A percentile compares a stretch with the other conserved stretches of the same genome.
These are phyloP conservation scores for Fusarium sp. DNA, from an alignment of 2,329 filamentous ascomycete species.

Conservation along the genomic window DNA sequence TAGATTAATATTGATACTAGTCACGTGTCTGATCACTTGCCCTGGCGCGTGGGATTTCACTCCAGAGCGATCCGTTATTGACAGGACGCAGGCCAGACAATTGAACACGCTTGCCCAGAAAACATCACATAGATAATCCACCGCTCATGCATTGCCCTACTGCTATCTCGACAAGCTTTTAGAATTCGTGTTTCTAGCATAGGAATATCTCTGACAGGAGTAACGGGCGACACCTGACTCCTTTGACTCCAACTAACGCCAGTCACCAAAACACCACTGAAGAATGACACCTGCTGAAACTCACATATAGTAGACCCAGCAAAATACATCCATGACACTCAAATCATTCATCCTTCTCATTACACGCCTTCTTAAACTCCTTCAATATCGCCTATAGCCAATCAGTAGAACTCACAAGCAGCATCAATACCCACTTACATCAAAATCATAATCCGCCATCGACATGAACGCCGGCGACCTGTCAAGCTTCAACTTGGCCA, in stretches of 20 bases:
- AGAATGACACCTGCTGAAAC: not conserved
- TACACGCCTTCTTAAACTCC: conserved; percentile 37
- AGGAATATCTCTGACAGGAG: not conserved
- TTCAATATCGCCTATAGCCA: conserved; percentile 27
- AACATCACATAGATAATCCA: no score
- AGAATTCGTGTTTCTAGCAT: not conserved
- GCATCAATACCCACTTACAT: conserved; percentile 47
- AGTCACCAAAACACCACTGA: not conserved
- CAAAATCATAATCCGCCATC: conserved; percentile 65
- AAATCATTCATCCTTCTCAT: conserved; percentile 21
- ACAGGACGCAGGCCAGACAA: no score
- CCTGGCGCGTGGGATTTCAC: not conserved
- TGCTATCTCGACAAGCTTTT: not conserved
- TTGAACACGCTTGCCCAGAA: no score
- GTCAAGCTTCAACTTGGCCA: conserved; percentile 60
- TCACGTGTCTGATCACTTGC: not conserved
- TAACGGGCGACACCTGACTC: not conserved
- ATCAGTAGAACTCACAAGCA: not conserved
- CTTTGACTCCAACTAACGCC: not conserved
- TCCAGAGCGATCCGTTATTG: not conserved
- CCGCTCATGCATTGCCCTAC: no score
- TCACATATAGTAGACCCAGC: not conserved
- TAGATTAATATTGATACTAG: not conserved
- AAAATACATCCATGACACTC: not conserved
- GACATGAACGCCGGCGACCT: conserved; percentile 60